These are phyloP conservation scores for Rhinocladiella mackenziei DNA, from an alignment of 2,329 filamentous ascomycete species.

Conservation along the genomic window DNA sequence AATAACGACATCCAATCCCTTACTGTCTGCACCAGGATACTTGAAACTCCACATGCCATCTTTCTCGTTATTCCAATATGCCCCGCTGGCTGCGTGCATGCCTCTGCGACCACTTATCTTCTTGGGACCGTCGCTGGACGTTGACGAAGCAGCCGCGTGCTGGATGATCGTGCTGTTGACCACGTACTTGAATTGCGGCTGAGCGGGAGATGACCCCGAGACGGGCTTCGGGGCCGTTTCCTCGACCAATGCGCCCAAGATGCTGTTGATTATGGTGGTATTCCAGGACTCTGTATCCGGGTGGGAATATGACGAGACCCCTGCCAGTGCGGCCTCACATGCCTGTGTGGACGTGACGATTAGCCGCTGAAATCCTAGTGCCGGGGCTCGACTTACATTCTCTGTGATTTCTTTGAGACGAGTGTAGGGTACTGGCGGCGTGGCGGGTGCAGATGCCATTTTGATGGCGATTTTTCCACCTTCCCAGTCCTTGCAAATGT, in stretches of 20 bases:
- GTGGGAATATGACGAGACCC: constrained; percentile 79
- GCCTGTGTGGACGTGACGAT: constrained; percentile 54
- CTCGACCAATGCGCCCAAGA: constrained; percentile 41
- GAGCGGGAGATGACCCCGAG: constrained; percentile 33
- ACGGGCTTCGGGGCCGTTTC: constrained; percentile 40
- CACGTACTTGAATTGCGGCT: constrained; percentile 80
- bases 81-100: constrained; percentile 50
- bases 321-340: constrained; percentile 72
- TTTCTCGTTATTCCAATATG: constrained; percentile 50
- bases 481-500: constrained; percentile 9
- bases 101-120: constrained; percentile 69
- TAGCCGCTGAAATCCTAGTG: neutral
- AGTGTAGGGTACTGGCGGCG: constrained; percentile 68
- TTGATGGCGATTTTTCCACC: constrained; percentile 18
- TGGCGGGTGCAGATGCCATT: constrained; percentile 26
- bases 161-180: constrained; percentile 99
- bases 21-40: constrained; percentile 45
- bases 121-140: constrained; percentile 56
- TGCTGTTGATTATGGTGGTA: constrained; percentile 76
- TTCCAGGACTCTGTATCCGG: constrained; percentile 83
- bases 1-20: constrained; percentile 47
- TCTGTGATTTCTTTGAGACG: constrained; percentile 80
- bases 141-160: constrained; percentile 58
- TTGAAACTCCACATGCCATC: constrained; percentile 53
- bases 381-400: constrained; percentile 57